phyloP scores from a whole-genome alignment of 202 grass and related monocot species.

The Alloteropsis angusta region DNA sequence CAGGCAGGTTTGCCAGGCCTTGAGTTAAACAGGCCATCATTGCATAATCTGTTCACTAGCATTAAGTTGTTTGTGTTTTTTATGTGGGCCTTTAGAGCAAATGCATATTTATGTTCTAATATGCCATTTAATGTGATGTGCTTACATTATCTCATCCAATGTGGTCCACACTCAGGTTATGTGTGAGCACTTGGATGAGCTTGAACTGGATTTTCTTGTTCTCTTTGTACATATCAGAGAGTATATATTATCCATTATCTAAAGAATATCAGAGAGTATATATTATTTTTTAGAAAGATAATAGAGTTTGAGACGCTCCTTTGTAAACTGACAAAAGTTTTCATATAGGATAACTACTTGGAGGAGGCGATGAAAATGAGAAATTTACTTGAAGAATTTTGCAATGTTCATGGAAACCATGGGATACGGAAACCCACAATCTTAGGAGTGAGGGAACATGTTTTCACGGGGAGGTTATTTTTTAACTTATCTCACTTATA shows the following conservation, averaged over 20 bases:
- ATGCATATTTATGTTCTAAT: too few species aligned
- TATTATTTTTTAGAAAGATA: neutral
- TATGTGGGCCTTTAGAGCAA: neutral
- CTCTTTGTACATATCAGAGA: neutral
- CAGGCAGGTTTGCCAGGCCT: too few species aligned
- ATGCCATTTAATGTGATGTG: neutral
- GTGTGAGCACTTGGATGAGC: neutral
- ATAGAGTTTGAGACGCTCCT: neutral
- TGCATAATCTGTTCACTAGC: too few species aligned
- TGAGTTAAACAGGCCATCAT: too few species aligned
- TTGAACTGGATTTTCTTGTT: neutral
- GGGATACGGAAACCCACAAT: constrained; percentile 67
- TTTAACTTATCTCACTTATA: constrained; percentile 18
- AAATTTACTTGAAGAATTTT: constrained; percentile 95
- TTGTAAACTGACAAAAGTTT: constrained; percentile 15
- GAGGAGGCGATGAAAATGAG: constrained; percentile 99
- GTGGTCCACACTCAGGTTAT: neutral
- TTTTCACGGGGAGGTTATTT: constrained; percentile 92
- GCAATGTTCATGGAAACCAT: constrained; percentile 37
- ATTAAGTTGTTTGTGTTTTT: neutral
- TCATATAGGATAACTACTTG: constrained; percentile 78
- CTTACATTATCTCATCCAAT: neutral
- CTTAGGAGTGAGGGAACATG: constrained; percentile 92
- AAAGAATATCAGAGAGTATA: neutral
- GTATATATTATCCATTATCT: neutral